Base-by-base conservation (phyloP, 2,329 filamentous ascomycete genomes). In the Clarireedia homoeocarpa region DNA sequence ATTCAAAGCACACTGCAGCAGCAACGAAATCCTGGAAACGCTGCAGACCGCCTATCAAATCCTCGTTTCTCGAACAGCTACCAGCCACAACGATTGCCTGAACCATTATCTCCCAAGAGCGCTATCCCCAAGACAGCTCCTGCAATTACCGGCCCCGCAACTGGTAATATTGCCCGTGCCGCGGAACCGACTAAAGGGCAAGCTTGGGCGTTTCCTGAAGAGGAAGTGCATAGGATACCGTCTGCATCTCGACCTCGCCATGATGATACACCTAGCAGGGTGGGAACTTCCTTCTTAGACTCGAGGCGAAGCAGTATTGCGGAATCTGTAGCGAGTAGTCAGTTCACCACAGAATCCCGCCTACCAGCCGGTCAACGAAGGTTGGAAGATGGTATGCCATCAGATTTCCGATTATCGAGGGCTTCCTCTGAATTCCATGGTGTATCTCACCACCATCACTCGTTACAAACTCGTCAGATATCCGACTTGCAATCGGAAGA, bases 181-280 rank as follows among this genome's bases (percentile, higher is more conserved):
- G 84, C 86, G 30, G 86, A 89, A 68, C 88, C 88, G 5, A 91
- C 86, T 10, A 90, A 90, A 70, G 88, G 88, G 68, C 88, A 87
- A 69, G 85, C 88, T 4, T 92, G 88, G 88, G 88, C 88, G 62
- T 91, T 91, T 40, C 88, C 88, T 1, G 88, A 89, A 66, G 83
- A 86, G 53, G 81, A 84, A 52, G 82, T 86, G 3, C 77, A 80
- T 57, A 72, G 77, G 54, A 67, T 75, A 48, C 72, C 74, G 5
- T 77, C 67, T 57, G 74, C 71, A 38, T 77, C 75, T 44, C 68
- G 75, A 56, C 73, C 70, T 34, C 76, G 74, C 15, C 77, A 74
- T 60, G 78, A 77, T 59, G 72, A 71, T 61, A 73, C 74, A 48
- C 46, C 48, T 17, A 55, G 56, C 34, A 60, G 65, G 34, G 60